Percentiles rank a stretch among this genome's conserved stretches.
phyloP scores from a whole-genome alignment of 352 stramenopile species.

The Phytophthora europaea region DNA sequence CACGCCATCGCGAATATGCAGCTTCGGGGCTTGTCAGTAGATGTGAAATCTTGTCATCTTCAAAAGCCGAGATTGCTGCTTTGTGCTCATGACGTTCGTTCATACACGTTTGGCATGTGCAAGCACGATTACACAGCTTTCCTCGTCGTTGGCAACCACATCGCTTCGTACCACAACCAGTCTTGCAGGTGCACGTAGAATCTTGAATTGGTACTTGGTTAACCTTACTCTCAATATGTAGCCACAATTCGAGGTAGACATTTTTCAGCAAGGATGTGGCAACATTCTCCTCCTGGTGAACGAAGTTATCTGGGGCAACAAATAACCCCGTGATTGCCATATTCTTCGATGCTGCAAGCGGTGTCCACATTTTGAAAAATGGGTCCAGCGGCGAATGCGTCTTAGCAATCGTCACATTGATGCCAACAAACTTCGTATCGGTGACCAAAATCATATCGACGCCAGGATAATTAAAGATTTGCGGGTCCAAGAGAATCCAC shows the following conservation, averaged over 20 bases:
- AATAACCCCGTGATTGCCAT: conserved; percentile 7
- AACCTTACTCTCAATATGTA: neutral
- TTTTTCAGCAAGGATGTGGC: neutral
- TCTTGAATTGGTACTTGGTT: neutral
- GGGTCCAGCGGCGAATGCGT: conserved; percentile 1
- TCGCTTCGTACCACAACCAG: neutral
- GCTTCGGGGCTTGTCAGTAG: no score
- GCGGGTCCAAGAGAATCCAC: conserved; percentile 1
- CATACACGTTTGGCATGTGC: neutral
- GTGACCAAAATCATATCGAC: conserved; percentile 9
- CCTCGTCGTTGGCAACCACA: neutral
- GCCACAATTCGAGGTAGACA: conserved; percentile 1
- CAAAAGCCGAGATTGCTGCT: no score
- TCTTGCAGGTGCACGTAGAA: neutral
- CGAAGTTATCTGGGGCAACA: conserved; percentile 1
- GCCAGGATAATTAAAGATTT: neutral
- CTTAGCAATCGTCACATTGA: conserved; percentile 2
- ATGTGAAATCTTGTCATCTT: no score
- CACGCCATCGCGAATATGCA: no score
- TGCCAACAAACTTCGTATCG: neutral
- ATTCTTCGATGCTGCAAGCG: conserved; percentile 2
- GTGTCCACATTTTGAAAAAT: conserved; percentile 1
- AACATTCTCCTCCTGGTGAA: conserved; percentile 5
- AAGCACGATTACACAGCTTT: neutral
- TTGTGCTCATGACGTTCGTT: neutral